phyloP scores from a whole-genome alignment of 768 basidiomycete species.

The Podaxis mareebaensis region DNA sequence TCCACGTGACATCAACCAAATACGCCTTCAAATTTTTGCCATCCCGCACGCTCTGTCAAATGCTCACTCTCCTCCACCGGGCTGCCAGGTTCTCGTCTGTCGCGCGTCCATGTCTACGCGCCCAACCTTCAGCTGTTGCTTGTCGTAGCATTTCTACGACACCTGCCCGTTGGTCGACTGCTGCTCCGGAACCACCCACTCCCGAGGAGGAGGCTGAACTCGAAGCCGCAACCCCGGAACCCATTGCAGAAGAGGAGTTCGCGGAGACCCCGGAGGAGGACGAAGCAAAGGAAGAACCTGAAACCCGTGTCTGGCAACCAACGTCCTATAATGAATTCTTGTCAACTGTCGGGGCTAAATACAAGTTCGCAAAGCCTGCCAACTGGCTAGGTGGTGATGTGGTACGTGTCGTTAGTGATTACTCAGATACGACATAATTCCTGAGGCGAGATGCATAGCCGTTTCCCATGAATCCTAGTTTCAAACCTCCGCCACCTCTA shows the following conservation, averaged over 20 bases:
- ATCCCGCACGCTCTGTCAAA: slow-evolving; percentile 22
- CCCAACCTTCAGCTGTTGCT: slow-evolving; percentile 21
- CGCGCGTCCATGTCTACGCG: slow-evolving; percentile 30
- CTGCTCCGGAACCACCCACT: slow-evolving; percentile 29
- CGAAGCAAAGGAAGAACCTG: neutral
- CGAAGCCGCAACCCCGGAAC: slow-evolving; percentile 20
- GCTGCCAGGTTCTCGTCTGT: slow-evolving; percentile 24
- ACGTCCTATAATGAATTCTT: slow-evolving; percentile 44
- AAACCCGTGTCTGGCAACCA: slow-evolving; percentile 15
- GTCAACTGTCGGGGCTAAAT: slow-evolving; percentile 40
- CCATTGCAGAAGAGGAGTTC: slow-evolving; percentile 17
- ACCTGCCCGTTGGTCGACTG: slow-evolving; percentile 20
- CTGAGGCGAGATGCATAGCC: slow-evolving; percentile 50
- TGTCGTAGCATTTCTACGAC: slow-evolving; percentile 31
- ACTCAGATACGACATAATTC: slow-evolving; percentile 8
- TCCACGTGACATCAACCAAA: slow-evolving; percentile 31
- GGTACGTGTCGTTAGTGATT: slow-evolving; percentile 38
- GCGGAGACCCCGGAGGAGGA: slow-evolving; percentile 17
- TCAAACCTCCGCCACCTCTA: slow-evolving; percentile 77
- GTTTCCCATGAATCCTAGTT: slow-evolving; percentile 83
- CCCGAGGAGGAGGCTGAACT: slow-evolving; percentile 21
- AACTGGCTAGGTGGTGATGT: slow-evolving; percentile 65
- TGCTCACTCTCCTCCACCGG: slow-evolving; percentile 36
- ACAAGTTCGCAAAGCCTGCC: slow-evolving; percentile 44
- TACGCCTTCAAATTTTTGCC: slow-evolving; percentile 32